These are phyloP conservation scores for Penicillium occitanis DNA, from an alignment of 2,329 filamentous ascomycete genomes.

Conservation along the genomic window DNA sequence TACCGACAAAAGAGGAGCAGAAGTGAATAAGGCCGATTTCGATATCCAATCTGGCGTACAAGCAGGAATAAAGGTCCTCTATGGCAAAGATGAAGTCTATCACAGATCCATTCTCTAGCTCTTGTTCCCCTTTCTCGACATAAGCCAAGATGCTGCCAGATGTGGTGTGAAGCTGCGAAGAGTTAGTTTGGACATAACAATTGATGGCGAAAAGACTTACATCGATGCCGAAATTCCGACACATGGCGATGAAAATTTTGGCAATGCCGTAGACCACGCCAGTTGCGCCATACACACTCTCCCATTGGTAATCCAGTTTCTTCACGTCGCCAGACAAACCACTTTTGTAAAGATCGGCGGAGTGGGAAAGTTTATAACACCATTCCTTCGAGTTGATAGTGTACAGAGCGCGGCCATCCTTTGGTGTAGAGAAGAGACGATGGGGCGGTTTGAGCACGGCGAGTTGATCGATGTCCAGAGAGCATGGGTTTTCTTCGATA, in stretches of 20 bases:
- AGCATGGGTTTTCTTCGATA: not conserved
- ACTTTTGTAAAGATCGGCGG: not conserved
- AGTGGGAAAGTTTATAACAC: constrained; percentile 25
- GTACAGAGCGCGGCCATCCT: constrained; percentile 31
- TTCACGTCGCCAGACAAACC: constrained; percentile 26
- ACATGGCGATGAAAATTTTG: constrained; percentile 36
- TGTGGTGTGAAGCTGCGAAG: constrained; percentile 33
- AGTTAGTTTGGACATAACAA: constrained; percentile 19
- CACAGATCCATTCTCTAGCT: constrained; percentile 31
- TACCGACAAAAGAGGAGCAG: constrained; percentile 32
- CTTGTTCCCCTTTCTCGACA: constrained; percentile 33
- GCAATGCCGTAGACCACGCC: constrained; percentile 38
- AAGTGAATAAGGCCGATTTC: constrained; percentile 40
- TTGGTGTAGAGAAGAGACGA: constrained; percentile 6
- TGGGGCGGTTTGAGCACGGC: constrained; percentile 3
- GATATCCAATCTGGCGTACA: constrained; percentile 39
- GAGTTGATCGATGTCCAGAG: constrained; percentile 8
- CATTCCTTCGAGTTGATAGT: constrained; percentile 35
- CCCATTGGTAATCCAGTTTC: constrained; percentile 27
- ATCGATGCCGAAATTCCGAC: constrained; percentile 36
- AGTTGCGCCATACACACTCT: constrained; percentile 33
- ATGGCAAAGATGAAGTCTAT: constrained; percentile 34
- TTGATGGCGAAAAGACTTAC: constrained; percentile 26
- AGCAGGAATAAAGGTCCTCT: constrained; percentile 39
- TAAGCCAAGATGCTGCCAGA: constrained; percentile 33